Percentiles rank a stretch among this genome's conserved stretches.
These are phyloP conservation scores for Gremmenia infestans DNA, from an alignment of 2,329 filamentous ascomycete species.

Conservation along the genomic window DNA sequence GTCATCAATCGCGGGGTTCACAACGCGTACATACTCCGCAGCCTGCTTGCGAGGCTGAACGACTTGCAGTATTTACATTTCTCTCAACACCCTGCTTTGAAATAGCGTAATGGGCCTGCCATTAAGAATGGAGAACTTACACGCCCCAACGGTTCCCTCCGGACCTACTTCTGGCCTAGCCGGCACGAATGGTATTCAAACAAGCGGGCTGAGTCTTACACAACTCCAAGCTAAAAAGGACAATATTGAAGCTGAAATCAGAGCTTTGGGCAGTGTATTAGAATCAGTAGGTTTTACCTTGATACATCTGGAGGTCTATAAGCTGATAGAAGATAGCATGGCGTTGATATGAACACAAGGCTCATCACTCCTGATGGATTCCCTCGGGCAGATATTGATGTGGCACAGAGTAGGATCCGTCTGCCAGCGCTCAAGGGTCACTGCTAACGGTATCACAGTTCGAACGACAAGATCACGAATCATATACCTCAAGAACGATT, in stretches of 20 bases:
- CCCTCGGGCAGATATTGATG: slow-evolving; percentile 87
- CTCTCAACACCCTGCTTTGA: background rate
- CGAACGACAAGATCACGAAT: slow-evolving; percentile 90
- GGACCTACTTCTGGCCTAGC: slow-evolving; percentile 63
- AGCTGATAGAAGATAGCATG: slow-evolving; percentile 56
- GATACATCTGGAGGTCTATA: background rate
- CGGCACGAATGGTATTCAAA: slow-evolving; percentile 55
- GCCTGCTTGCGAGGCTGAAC: slow-evolving; percentile 22
- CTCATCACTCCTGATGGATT: slow-evolving; percentile 88
- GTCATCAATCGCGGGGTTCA: background rate
- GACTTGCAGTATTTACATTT: background rate
- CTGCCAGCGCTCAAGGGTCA: background rate
- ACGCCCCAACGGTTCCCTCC: slow-evolving; percentile 68
- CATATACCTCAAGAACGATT: slow-evolving; percentile 85
- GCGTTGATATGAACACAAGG: slow-evolving; percentile 85
- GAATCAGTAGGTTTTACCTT: slow-evolving; percentile 60
- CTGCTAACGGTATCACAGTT: slow-evolving; percentile 48
- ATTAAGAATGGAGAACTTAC: slow-evolving; percentile 57
- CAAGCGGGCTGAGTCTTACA: slow-evolving; percentile 61
- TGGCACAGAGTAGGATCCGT: slow-evolving; percentile 71
- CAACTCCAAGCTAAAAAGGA: slow-evolving; percentile 85
- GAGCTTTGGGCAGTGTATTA: slow-evolving; percentile 78
- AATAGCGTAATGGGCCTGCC: slow-evolving; percentile 24
- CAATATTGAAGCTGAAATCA: slow-evolving; percentile 78
- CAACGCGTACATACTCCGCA: slow-evolving; percentile 2